These are phyloP conservation scores for Dactylonectria macrodidyma DNA, from an alignment of 2,329 filamentous ascomycete genomes.

Conservation along the genomic window DNA sequence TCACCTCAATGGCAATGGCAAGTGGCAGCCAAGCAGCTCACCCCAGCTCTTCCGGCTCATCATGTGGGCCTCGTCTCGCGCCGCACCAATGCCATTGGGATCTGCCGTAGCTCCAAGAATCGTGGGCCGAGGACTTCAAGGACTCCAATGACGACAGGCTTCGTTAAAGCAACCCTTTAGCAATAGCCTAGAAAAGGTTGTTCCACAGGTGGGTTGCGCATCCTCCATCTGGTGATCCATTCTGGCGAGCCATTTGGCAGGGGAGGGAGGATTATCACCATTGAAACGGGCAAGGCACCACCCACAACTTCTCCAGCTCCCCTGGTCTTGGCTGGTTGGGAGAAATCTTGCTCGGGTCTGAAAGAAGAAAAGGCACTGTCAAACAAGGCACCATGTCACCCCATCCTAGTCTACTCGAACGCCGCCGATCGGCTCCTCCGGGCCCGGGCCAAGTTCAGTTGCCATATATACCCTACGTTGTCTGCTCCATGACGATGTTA, in stretches of 20 bases:
- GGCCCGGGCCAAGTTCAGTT: background rate
- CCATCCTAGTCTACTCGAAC: constrained; percentile 1
- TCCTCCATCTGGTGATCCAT: background rate
- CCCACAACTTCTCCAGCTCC: constrained; percentile 2
- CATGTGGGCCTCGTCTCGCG: background rate
- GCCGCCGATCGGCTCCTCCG: constrained; percentile 8
- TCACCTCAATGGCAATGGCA: background rate
- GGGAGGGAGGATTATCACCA: constrained; percentile 5
- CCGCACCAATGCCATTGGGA: background rate
- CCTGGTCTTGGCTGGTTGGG: background rate
- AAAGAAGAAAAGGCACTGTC: background rate
- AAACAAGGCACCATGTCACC: constrained; percentile 1
- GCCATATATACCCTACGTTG: constrained; percentile 21
- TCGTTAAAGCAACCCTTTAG: background rate
- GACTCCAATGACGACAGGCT: background rate
- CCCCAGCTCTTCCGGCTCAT: background rate
- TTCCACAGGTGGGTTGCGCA: background rate
- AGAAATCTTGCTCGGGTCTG: background rate
- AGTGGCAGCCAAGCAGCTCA: background rate
- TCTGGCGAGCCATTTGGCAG: background rate
- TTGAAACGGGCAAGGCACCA: constrained; percentile 5
- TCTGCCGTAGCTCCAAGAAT: background rate
- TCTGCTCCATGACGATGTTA: background rate
- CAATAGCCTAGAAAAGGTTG: background rate
- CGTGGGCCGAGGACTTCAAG: background rate